Evolutionary conservation across 257 asterid species (phyloP).

Genomic region (Rehmannia glutinosa): DNA sequence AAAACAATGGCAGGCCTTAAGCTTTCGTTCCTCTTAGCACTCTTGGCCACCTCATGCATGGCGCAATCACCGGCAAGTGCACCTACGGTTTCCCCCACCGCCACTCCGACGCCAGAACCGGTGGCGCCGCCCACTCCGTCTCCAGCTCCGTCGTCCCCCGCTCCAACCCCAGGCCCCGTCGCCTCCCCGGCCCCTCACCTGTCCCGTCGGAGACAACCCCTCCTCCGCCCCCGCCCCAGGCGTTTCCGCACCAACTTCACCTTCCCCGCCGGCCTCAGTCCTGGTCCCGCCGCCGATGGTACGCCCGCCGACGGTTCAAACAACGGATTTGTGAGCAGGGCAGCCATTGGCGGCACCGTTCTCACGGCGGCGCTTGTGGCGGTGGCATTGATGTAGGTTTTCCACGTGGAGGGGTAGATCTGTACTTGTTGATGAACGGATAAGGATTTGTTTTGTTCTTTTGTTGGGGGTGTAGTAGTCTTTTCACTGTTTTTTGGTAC

Average conservation of each 20-base stretch:
- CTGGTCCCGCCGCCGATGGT: constrained; percentile 29
- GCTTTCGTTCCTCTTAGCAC: constrained; percentile 42
- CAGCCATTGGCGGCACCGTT: constrained; percentile 57
- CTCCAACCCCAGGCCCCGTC: constrained; percentile 33
- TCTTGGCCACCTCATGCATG: constrained; percentile 47
- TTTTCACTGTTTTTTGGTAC: not conserved
- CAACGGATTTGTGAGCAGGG: constrained; percentile 41
- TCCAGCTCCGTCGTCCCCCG: constrained; percentile 22
- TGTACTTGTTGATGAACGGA: constrained; percentile 26
- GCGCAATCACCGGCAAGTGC: constrained; percentile 64
- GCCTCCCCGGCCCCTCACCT: constrained; percentile 20
- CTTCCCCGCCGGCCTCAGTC: constrained; percentile 24
- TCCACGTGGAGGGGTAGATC: constrained; percentile 35
- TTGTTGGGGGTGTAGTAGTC: constrained; percentile 18
- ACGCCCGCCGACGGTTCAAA: constrained; percentile 38
- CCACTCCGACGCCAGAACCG: constrained; percentile 41
- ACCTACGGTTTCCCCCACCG: constrained; percentile 54
- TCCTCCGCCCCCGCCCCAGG: constrained; percentile 33
- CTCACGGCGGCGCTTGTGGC: constrained; percentile 51
- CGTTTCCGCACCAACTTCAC: constrained; percentile 6
- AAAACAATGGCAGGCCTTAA: constrained; percentile 38
- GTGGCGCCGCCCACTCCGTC: constrained; percentile 30
- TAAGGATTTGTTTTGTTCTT: constrained; percentile 33
- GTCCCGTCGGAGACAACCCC: not conserved
- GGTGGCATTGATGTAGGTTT: constrained; percentile 48